Base-by-base conservation (phyloP, 371 early-diverging fungal species). In the Mucor racemosus region DNA sequence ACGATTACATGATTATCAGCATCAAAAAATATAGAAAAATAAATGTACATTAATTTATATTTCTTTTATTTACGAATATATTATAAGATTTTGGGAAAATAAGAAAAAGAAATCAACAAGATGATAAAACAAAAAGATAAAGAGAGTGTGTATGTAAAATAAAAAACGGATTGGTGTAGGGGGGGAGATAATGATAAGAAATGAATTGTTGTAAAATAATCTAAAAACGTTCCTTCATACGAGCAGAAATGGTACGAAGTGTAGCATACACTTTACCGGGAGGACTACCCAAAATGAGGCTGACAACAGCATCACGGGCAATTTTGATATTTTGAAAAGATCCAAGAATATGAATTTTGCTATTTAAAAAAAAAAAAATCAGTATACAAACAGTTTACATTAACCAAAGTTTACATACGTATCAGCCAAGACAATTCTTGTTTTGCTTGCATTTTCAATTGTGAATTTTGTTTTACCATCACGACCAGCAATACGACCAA, bases 401-500 rank as follows among this genome's bases (percentile, higher is more conserved):
- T 26, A 26, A 26, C 3, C 26, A 26, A 26, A 26, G 3, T 26
- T 26, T 7, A 81, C 87, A 67, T 85, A 90, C 90, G 97, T 90
- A 82, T 99, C 99, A 5, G 98, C 99, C 68, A 99, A 87, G 17
- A 99, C 97, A 61, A 99, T 94, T 66, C 99, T 90, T 10, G 99
- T 99, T 76, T 96, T 94, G 62, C 95, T 93, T 35, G 99, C 92
- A 76, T 99, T 82, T 68, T 82, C 83, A 64, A 99, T 99, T 14
- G 98, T 94, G 66, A 91, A 95, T 76, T 95, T 95, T 15, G 98
- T 98, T 80, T 97, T 98, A 58, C 99, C 99, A 71, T 98, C 95
- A 81, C 95, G 94, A 62, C 99, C 99, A 42, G 99, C 99, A 74
- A 99, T 94, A 78, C 99, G 95, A 71, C 99, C 99, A 75, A 99